phyloP scores from a whole-genome alignment of 116 monocot genomes.

The Posidonia oceanica region DNA sequence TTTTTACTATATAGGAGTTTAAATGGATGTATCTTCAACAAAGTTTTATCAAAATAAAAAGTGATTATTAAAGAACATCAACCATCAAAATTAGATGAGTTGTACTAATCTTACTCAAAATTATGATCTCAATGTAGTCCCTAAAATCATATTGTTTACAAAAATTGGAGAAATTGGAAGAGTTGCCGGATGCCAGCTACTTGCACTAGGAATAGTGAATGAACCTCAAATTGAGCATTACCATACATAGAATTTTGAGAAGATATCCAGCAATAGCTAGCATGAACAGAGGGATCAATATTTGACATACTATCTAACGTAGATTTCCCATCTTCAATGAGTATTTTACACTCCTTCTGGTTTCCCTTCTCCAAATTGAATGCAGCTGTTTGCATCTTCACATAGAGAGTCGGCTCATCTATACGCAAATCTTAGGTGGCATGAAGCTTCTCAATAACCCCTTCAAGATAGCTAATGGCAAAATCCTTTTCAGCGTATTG shows the following conservation, averaged over 20 bases:
- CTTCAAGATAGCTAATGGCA: constrained; percentile 78
- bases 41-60: no score
- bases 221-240: no score
- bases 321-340: constrained; percentile 70
- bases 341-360: constrained; percentile 73
- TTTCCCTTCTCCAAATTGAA: constrained; percentile 67
- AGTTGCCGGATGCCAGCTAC: no score
- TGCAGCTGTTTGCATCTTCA: constrained; percentile 91
- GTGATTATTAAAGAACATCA: no score
- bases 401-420: constrained; percentile 78
- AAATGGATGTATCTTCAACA: no score
- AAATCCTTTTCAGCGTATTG: constrained; percentile 81
- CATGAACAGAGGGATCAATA: constrained; percentile 91
- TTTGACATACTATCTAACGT: constrained; percentile 69
- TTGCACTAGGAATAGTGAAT: no score
- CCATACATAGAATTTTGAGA: constrained; percentile 34
- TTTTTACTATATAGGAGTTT: no score
- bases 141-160: no score
- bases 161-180: no score
- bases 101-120: no score
- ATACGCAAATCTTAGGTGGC: constrained; percentile 41
- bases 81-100: no score
- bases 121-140: no score
- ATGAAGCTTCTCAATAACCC: constrained; percentile 64
- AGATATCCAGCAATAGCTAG: constrained; percentile 77